Conservation (phyloP, 495 filamentous ascomycete genomes). For the Penicillium riverlandense region DNA sequence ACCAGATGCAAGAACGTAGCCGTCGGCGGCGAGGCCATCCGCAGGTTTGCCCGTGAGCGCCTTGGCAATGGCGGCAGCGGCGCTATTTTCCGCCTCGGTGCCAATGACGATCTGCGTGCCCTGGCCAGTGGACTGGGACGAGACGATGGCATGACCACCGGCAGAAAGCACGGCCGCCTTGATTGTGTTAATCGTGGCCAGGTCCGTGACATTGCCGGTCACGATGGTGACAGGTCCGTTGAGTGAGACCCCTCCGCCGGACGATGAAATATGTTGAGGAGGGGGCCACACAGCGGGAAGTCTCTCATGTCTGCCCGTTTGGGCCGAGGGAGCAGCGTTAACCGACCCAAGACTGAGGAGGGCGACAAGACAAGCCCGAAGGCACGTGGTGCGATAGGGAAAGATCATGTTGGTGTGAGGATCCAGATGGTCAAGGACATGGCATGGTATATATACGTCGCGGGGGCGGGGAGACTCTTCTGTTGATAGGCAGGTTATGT, state of each 20-base stretch:
- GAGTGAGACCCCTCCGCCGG: slow-evolving; percentile 2
- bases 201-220: slow-evolving; percentile 5
- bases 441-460: too few species aligned
- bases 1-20: slow-evolving; percentile 7
- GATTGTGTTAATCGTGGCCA: slow-evolving; percentile 5
- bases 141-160: slow-evolving; percentile 2
- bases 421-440: background rate
- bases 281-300: slow-evolving; percentile 1
- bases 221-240: slow-evolving; percentile 4
- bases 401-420: slow-evolving; percentile 2
- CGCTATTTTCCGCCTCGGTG: background rate
- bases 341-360: slow-evolving; percentile 1
- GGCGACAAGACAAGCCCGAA: slow-evolving; percentile 4
- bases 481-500: too few species aligned
- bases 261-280: slow-evolving; percentile 5
- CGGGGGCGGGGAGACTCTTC: too few species aligned
- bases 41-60: slow-evolving; percentile 6
- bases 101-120: slow-evolving; percentile 11
- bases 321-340: slow-evolving; percentile 1
- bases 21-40: slow-evolving; percentile 5
- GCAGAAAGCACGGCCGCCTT: slow-evolving; percentile 4
- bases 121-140: background rate
- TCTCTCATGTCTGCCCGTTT: background rate
- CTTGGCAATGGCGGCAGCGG: slow-evolving; percentile 1
- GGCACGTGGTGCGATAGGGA: background rate